phyloP scores from a whole-genome alignment of 2,329 filamentous ascomycete species.

The Colletotrichum sp. region DNA sequence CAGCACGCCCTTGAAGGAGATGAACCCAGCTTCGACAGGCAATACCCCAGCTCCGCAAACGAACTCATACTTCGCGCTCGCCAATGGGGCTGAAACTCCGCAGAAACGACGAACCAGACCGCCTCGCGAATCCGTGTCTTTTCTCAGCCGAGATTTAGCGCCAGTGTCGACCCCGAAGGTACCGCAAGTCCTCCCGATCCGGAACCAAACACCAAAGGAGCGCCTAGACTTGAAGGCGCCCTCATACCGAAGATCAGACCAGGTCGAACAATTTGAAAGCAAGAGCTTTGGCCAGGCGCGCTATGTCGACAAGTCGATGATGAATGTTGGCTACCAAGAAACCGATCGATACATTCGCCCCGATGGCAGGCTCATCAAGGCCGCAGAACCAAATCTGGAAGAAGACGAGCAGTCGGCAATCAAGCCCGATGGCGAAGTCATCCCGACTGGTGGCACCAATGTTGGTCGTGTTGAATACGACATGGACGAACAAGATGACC shows the following conservation, averaged over 20 bases:
- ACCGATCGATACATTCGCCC: slow-evolving; percentile 87
- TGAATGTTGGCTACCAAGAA: slow-evolving; percentile 93
- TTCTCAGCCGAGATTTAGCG: slow-evolving; percentile 56
- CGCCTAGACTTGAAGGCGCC: slow-evolving; percentile 79
- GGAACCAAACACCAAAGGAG: slow-evolving; percentile 82
- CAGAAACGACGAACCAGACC: slow-evolving; percentile 50
- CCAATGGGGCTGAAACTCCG: slow-evolving; percentile 40
- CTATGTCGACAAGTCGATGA: slow-evolving; percentile 96
- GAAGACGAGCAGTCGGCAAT: slow-evolving; percentile 59
- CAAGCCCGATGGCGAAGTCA: slow-evolving; percentile 64
- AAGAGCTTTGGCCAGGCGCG: slow-evolving; percentile 84
- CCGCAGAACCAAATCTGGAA: slow-evolving; percentile 62
- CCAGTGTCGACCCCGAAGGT: slow-evolving; percentile 53
- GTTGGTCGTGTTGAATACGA: slow-evolving; percentile 95
- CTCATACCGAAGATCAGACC: slow-evolving; percentile 76
- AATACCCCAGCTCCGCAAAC: slow-evolving; percentile 46
- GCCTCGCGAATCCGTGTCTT: slow-evolving; percentile 55
- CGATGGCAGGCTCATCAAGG: slow-evolving; percentile 73
- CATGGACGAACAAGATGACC: slow-evolving; percentile 99
- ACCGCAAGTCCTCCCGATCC: slow-evolving; percentile 74
- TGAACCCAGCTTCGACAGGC: slow-evolving; percentile 46
- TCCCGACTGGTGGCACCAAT: slow-evolving; percentile 45
- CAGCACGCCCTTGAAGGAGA: slow-evolving; percentile 51
- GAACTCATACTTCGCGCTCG: slow-evolving; percentile 33
- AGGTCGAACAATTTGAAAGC: slow-evolving; percentile 82